Evolutionary conservation across 2,329 filamentous ascomycete genomes (phyloP).

Genomic region (Aureobasidium sp.): DNA sequence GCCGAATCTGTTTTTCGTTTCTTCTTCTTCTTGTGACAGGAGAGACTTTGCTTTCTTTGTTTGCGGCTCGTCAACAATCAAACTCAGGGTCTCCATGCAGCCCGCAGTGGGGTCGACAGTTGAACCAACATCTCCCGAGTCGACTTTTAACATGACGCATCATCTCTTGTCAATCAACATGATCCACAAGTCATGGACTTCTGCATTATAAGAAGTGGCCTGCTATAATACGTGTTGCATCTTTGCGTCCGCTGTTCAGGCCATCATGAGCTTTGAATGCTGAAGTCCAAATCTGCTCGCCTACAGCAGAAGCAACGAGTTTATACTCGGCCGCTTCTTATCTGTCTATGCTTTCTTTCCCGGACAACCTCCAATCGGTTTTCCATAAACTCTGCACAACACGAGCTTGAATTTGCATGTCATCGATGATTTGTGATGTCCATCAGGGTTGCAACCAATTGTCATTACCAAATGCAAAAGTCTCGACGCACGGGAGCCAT

Average conservation of each 20-base stretch:
- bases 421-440: background rate
- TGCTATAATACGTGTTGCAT: background rate
- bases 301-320: too few species aligned
- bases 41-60: background rate
- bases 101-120: background rate
- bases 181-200: background rate
- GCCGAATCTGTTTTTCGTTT: background rate
- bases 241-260: background rate
- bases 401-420: background rate
- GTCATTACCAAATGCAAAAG: background rate
- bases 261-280: background rate
- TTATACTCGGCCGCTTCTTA: background rate
- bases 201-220: background rate
- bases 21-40: background rate
- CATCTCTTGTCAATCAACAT: background rate
- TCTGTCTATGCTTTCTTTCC: background rate
- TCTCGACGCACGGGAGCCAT: background rate
- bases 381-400: background rate
- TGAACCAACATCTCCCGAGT: background rate
- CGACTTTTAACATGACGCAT: background rate
- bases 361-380: background rate
- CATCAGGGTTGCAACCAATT: background rate
- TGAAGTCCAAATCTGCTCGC: background rate
- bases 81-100: background rate
- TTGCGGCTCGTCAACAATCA: slow-evolving; percentile 1